Percentiles rank a stretch among this genome's conserved stretches.
Conservation (phyloP, 805 yeast genomes). For the Spencermartinsiella europaea region DNA sequence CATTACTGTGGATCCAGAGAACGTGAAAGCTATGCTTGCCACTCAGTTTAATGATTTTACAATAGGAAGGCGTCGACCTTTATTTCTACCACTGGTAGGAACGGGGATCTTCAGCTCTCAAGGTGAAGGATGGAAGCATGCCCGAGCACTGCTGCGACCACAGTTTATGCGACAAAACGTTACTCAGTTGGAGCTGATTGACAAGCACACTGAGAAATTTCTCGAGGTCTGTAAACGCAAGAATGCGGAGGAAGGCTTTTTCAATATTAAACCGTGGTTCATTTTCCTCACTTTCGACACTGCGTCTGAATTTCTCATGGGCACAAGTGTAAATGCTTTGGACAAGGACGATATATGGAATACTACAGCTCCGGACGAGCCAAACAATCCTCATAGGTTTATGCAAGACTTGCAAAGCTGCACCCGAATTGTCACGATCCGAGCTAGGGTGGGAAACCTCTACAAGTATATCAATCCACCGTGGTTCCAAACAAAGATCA, state of each 20-base stretch:
- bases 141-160: slow-evolving; percentile 34
- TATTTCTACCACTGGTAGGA: slow-evolving; percentile 29
- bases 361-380: not conserved
- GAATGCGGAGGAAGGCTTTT: not conserved
- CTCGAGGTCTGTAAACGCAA: slow-evolving; percentile 6
- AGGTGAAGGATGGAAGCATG: slow-evolving; percentile 34
- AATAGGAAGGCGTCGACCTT: slow-evolving; percentile 26
- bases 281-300: slow-evolving; percentile 31
- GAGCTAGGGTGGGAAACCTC: slow-evolving; percentile 30
- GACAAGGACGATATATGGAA: not conserved
- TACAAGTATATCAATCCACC: slow-evolving; percentile 24
- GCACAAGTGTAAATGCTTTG: slow-evolving; percentile 27
- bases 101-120: slow-evolving; percentile 34
- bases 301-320: slow-evolving; percentile 33
- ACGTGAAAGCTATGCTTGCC: slow-evolving; percentile 30
- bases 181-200: slow-evolving; percentile 24
- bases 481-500: not conserved
- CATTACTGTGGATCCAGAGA: slow-evolving; percentile 29
- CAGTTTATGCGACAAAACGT: slow-evolving; percentile 32
- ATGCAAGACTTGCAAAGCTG: not conserved
- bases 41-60: slow-evolving; percentile 31
- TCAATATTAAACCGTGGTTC: slow-evolving; percentile 28
- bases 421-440: not conserved
- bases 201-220: slow-evolving; percentile 26
- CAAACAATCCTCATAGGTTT: not conserved